Evolutionary conservation across 1,284 basidiomycete species (phyloP).

Genomic region (Puccinia polysora): DNA sequence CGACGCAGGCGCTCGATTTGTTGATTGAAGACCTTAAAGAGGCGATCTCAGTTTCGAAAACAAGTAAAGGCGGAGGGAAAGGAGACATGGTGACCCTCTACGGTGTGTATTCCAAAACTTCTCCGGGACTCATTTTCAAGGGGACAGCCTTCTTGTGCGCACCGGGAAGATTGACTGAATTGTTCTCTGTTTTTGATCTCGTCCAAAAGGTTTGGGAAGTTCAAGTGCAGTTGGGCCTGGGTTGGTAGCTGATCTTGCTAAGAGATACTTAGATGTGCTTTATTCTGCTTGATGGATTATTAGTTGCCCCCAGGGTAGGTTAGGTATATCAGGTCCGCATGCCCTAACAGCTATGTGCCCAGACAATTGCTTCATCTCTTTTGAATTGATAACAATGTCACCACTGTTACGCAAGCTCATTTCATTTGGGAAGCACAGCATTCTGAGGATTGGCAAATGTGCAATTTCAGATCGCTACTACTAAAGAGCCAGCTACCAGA

Average conservation of each 20-base stretch:
- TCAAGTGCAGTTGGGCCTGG: conserved; percentile 79
- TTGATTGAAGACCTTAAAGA: conserved; percentile 78
- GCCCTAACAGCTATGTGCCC: too few relatives aligned
- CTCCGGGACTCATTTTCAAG: neutral
- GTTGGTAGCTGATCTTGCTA: conserved; percentile 79
- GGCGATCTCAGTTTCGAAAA: conserved; percentile 64
- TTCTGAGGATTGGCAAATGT: too few relatives aligned
- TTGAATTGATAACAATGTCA: too few relatives aligned
- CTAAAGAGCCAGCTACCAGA: too few relatives aligned
- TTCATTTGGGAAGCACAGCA: too few relatives aligned
- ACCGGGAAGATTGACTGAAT: conserved; percentile 9
- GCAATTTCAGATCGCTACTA: too few relatives aligned
- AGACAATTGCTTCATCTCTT: too few relatives aligned
- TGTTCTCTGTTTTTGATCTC: conserved; percentile 32
- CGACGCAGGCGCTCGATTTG: conserved; percentile 68
- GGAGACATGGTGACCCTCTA: conserved; percentile 83
- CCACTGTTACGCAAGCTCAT: too few relatives aligned
- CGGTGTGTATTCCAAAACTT: conserved; percentile 62
- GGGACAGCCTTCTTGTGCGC: neutral
- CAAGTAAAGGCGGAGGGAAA: conserved; percentile 52
- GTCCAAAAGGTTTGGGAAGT: conserved; percentile 69
- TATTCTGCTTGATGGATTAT: conserved; percentile 37
- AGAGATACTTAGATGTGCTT: conserved; percentile 53
- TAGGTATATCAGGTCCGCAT: too few relatives aligned
- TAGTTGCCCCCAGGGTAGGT: too few relatives aligned